Conservation (phyloP, 192 early-diverging fungal species). For the Spinellus fusiger region DNA sequence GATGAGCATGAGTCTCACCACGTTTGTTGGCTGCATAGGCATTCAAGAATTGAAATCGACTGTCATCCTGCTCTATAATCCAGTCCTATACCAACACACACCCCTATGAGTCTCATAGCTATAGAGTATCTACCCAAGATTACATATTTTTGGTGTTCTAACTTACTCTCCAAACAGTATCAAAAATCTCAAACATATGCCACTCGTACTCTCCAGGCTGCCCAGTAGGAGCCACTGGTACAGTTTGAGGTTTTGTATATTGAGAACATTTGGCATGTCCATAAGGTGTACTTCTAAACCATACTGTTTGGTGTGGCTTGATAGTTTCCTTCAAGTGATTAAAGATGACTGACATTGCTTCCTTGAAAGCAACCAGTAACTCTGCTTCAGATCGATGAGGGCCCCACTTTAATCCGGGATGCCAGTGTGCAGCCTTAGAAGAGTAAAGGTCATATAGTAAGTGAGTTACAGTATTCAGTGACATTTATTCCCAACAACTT, state of each 20-base stretch:
- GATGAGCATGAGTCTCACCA: slow-evolving; percentile 27
- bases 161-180: slow-evolving; percentile 23
- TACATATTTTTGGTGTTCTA: not conserved
- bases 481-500: not conserved
- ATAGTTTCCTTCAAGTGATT: slow-evolving; percentile 9
- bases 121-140: not conserved
- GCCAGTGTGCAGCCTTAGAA: slow-evolving; percentile 30
- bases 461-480: not conserved
- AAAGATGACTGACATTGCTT: slow-evolving; percentile 11
- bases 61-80: slow-evolving; percentile 5
- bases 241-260: slow-evolving; percentile 14
- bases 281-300: slow-evolving; percentile 26
- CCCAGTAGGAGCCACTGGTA: slow-evolving; percentile 17
- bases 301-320: slow-evolving; percentile 23
- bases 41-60: slow-evolving; percentile 13
- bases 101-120: not conserved
- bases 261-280: slow-evolving; percentile 31
- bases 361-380: slow-evolving; percentile 17
- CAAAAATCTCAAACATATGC: slow-evolving; percentile 28
- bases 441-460: not conserved
- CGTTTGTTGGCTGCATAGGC: slow-evolving; percentile 23
- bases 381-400: slow-evolving; percentile 11
- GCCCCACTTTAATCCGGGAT: slow-evolving; percentile 17
- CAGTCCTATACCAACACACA: not conserved
- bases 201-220: slow-evolving; percentile 28